Conservation (phyloP, 306 rosid genomes). For the Datisca glomerata region DNA sequence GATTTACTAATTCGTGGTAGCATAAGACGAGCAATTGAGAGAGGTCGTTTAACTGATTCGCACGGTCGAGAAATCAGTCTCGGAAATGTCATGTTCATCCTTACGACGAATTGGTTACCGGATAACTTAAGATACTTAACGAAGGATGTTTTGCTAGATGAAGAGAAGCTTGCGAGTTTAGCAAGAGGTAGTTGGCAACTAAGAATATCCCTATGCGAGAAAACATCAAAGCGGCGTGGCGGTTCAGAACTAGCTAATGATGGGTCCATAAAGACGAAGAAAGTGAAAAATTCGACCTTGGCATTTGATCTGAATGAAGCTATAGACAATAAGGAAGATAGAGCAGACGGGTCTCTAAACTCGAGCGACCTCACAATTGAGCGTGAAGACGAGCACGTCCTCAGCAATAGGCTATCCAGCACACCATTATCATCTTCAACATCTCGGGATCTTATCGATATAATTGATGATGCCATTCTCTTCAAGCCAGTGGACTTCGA, state of each 20-base stretch:
- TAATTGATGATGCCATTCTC: slow-evolving; percentile 61
- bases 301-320: slow-evolving; percentile 80
- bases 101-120: slow-evolving; percentile 73
- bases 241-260: slow-evolving; percentile 47
- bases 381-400: slow-evolving; percentile 47
- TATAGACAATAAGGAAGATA: slow-evolving; percentile 50
- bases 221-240: slow-evolving; percentile 52
- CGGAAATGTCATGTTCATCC: slow-evolving; percentile 69
- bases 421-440: slow-evolving; percentile 11
- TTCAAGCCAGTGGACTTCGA: slow-evolving; percentile 62
- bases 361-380: slow-evolving; percentile 85
- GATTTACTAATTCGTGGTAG: slow-evolving; percentile 45
- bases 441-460: slow-evolving; percentile 49
- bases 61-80: slow-evolving; percentile 89
- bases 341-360: slow-evolving; percentile 71
- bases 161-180: slow-evolving; percentile 46
- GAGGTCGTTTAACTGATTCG: slow-evolving; percentile 73
- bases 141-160: slow-evolving; percentile 17
- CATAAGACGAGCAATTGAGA: slow-evolving; percentile 72
- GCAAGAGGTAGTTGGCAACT: slow-evolving; percentile 61
- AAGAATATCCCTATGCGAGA: slow-evolving; percentile 43
- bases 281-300: slow-evolving; percentile 36
- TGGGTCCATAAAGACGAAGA: slow-evolving; percentile 45
- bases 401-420: slow-evolving; percentile 17
- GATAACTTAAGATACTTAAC: slow-evolving; percentile 42